A percentile compares a stretch with the other conserved stretches of the same genome.
Conservation (phyloP, 345 rosid species). For the Citrus australasica region DNA sequence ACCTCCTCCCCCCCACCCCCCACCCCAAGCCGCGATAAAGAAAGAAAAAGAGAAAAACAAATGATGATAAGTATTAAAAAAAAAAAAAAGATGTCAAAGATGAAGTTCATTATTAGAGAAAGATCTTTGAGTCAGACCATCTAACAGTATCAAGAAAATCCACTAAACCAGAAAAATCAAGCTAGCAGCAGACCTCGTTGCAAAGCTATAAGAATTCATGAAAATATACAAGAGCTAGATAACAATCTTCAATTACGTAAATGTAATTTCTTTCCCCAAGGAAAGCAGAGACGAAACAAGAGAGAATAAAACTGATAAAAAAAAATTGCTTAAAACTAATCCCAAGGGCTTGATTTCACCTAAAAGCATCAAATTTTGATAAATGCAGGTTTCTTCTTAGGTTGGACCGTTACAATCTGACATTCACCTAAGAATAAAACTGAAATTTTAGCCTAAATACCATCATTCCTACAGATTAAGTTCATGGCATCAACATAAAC, state of each 20-base stretch:
- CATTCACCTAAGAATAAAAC: neutral
- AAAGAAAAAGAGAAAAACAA: neutral
- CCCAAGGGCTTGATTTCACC: neutral
- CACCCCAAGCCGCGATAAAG: too few relatives aligned
- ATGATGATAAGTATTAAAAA: neutral
- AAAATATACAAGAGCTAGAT: neutral
- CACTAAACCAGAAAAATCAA: neutral
- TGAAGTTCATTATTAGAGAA: neutral
- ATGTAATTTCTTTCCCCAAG: neutral
- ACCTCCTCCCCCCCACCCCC: neutral
- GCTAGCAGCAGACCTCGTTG: too few relatives aligned
- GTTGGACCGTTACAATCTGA: neutral
- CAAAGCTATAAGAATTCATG: neutral
- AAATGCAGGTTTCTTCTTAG: neutral
- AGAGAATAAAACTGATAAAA: neutral
- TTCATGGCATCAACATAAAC: neutral
- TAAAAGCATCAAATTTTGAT: neutral
- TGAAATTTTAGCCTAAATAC: neutral
- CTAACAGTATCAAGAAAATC: neutral
- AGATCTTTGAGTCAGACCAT: neutral
- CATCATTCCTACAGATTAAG: neutral
- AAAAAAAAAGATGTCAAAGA: neutral
- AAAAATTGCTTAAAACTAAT: neutral
- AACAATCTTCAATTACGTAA: neutral
- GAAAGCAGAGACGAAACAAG: neutral